Conservation (phyloP, 2,329 filamentous ascomycete genomes). For the Colletotrichum orbiculare region DNA sequence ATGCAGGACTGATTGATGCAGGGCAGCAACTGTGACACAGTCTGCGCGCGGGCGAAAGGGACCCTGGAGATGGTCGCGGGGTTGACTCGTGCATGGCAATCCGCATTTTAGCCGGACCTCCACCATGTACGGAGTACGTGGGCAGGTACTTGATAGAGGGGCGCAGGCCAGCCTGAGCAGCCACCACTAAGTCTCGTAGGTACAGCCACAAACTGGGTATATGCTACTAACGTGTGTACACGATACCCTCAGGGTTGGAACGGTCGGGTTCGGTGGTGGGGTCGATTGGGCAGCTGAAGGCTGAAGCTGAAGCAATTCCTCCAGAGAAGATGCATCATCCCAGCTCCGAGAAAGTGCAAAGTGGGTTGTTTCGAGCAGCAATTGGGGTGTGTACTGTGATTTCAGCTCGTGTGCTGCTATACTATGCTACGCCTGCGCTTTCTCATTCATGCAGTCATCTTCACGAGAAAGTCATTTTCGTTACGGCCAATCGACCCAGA, state of each 20-base stretch:
- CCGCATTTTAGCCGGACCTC: background rate
- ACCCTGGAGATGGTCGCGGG: conserved; percentile 19
- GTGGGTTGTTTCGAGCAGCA: conserved; percentile 1
- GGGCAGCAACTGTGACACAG: conserved; percentile 22
- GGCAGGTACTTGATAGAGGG: background rate
- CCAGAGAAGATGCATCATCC: conserved; percentile 9
- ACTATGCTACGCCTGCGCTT: no score
- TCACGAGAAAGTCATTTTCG: background rate
- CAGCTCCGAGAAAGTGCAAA: background rate
- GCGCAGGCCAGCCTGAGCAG: background rate
- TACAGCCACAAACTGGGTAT: no score
- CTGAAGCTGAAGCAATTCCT: conserved; percentile 11
- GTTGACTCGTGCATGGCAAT: conserved; percentile 15
- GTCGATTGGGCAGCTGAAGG: conserved; percentile 8
- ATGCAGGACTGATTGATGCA: conserved; percentile 13
- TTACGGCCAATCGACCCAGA: background rate
- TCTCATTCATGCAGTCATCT: no score
- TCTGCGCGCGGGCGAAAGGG: conserved; percentile 20
- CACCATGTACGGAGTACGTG: no score
- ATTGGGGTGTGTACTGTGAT: no score
- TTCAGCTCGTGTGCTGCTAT: no score
- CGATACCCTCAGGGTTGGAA: no score
- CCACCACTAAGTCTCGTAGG: no score
- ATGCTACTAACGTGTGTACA: no score
- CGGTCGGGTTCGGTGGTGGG: background rate